Evolutionary conservation across 2,329 filamentous ascomycete genomes (phyloP).

Genomic region (Aulographum hederae): DNA sequence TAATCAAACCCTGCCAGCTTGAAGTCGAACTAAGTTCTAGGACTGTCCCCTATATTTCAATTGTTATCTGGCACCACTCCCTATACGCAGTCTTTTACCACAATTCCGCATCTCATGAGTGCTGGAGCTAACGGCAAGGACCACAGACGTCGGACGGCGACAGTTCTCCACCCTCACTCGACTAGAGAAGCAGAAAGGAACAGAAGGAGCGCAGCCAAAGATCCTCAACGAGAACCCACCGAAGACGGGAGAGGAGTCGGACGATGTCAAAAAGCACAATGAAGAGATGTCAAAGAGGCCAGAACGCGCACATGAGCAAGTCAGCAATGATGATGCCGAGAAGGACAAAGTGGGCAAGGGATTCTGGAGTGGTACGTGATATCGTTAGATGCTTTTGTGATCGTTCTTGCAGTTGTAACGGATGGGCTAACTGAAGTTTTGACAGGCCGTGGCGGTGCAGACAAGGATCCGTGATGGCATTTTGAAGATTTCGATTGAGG

Average conservation of each 20-base stretch:
- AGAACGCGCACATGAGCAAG: conserved; percentile 21
- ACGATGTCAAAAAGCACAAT: conserved; percentile 24
- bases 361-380: conserved; percentile 21
- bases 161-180: neutral
- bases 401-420: too few relatives aligned
- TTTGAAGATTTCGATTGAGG: neutral
- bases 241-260: conserved; percentile 10
- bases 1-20: too few relatives aligned
- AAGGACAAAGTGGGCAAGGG: conserved; percentile 21
- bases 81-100: too few relatives aligned
- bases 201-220: conserved; percentile 21
- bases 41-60: too few relatives aligned
- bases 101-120: too few relatives aligned
- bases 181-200: neutral
- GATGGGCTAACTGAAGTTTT: too few relatives aligned
- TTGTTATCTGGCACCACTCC: too few relatives aligned
- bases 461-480: conserved; percentile 9
- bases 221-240: conserved; percentile 21
- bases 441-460: conserved; percentile 12
- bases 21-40: too few relatives aligned
- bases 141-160: neutral
- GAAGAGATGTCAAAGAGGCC: conserved; percentile 22
- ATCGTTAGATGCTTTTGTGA: too few relatives aligned
- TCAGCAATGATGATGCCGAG: conserved; percentile 16
- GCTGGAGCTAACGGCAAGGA: neutral